phyloP scores from a whole-genome alignment of 2,329 filamentous ascomycete genomes.

The Cucurbitaria berberidis region DNA sequence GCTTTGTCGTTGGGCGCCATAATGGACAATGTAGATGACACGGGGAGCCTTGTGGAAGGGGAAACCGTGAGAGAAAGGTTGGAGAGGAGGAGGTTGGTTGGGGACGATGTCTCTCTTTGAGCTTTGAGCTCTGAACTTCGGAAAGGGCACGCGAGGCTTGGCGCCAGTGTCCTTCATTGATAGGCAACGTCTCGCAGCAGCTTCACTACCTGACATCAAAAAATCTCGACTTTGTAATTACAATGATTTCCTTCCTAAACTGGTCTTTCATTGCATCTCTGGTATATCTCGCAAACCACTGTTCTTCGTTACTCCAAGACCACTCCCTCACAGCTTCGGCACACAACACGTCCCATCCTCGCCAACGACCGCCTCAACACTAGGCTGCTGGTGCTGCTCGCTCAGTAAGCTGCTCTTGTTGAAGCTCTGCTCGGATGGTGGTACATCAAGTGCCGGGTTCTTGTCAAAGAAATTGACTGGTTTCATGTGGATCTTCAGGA shows the following conservation, averaged over 20 bases:
- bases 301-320: not conserved
- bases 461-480: conserved; percentile 65
- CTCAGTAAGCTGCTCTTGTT: conserved; percentile 51
- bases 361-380: conserved; percentile 44
- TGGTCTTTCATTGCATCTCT: not conserved
- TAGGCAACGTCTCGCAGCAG: not conserved
- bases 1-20: conserved; percentile 65
- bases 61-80: not conserved
- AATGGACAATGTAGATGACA: not conserved
- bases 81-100: not conserved
- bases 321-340: conserved; percentile 30
- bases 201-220: not conserved
- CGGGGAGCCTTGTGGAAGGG: not conserved
- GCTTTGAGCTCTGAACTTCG: conserved; percentile 2
- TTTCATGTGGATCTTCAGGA: conserved; percentile 63
- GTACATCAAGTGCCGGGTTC: conserved; percentile 66
- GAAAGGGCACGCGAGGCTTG: conserved; percentile 12
- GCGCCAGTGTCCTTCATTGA: not conserved
- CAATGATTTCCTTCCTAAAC: not conserved
- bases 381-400: conserved; percentile 48
- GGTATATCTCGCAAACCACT: not conserved
- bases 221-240: not conserved
- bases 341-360: conserved; percentile 49
- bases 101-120: conserved; percentile 7
- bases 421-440: conserved; percentile 57